A percentile compares a stretch with the other conserved stretches of the same genome.
These are phyloP conservation scores for Salvia sclarea DNA, from an alignment of 305 asterid genomes.

Conservation along the genomic window DNA sequence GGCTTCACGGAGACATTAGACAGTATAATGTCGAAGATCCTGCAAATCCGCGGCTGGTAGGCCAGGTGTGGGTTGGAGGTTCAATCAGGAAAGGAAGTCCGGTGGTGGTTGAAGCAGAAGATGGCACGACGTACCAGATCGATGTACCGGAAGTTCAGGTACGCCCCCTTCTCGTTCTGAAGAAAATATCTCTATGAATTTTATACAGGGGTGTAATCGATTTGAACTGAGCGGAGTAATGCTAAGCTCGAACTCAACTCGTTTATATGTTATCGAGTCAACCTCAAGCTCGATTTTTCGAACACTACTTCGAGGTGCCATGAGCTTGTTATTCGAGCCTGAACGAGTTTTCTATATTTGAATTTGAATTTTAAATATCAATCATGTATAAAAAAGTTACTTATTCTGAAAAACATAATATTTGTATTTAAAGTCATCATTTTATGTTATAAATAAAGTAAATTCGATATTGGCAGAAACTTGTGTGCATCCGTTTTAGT, in stretches of 20 bases:
- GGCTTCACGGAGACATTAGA: constrained; percentile 98
- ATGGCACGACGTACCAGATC: constrained; percentile 74
- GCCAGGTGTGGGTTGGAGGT: constrained; percentile 91
- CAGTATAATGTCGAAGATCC: constrained; percentile 93
- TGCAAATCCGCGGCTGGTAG: constrained; percentile 58
- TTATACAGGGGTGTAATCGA: background rate
- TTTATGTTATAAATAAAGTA: no score
- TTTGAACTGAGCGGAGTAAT: background rate
- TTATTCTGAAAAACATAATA: no score
- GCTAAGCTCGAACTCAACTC: background rate
- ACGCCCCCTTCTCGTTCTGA: background rate
- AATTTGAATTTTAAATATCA: no score
- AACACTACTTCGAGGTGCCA: no score
- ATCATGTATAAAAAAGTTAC: no score
- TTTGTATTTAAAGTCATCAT: background rate
- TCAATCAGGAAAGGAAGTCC: constrained; percentile 59
- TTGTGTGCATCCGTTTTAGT: no score
- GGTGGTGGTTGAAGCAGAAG: constrained; percentile 73
- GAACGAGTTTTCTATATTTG: background rate
- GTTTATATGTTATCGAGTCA: no score
- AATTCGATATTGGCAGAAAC: no score
- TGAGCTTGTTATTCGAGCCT: no score
- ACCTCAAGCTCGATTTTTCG: no score
- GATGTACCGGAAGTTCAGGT: constrained; percentile 87
- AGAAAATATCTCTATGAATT: background rate